These are phyloP conservation scores for Mixia osmundae DNA, from an alignment of 1,284 basidiomycete genomes.

Conservation along the genomic window DNA sequence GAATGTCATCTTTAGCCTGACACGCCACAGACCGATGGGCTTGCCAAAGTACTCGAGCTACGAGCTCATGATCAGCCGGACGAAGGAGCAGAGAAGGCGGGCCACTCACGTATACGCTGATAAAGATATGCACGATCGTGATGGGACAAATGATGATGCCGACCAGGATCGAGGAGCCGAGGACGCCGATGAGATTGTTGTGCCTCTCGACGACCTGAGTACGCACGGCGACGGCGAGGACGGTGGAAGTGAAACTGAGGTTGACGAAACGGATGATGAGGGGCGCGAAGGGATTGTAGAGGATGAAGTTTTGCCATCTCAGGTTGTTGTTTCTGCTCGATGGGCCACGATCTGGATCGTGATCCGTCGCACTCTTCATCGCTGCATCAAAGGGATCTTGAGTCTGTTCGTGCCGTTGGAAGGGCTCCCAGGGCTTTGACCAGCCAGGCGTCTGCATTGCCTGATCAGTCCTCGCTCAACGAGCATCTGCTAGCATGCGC, in stretches of 20 bases:
- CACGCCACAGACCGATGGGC: slow-evolving; percentile 68
- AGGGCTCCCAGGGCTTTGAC: too few species aligned
- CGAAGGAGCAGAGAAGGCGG: too few species aligned
- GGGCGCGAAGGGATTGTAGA: slow-evolving; percentile 22
- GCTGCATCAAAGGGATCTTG: too few species aligned
- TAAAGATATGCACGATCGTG: slow-evolving; percentile 62
- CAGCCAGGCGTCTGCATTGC: too few species aligned
- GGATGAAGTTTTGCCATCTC: slow-evolving; percentile 17
- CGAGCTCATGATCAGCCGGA: background rate
- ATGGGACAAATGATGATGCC: slow-evolving; percentile 67
- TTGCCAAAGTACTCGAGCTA: slow-evolving; percentile 76
- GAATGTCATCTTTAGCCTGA: slow-evolving; percentile 38
- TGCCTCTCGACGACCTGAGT: slow-evolving; percentile 38
- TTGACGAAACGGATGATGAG: slow-evolving; percentile 67
- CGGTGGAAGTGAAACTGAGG: slow-evolving; percentile 51
- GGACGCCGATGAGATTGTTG: slow-evolving; percentile 35
- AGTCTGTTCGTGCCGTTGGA: too few species aligned
- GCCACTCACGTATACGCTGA: slow-evolving; percentile 31
- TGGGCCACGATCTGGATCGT: too few species aligned
- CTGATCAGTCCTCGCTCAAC: too few species aligned
- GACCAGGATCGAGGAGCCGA: slow-evolving; percentile 57
- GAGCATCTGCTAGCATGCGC: too few species aligned
- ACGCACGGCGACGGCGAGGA: slow-evolving; percentile 52
- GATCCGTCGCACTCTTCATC: too few species aligned
- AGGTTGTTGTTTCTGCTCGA: too few species aligned